Evolutionary conservation across 1,284 basidiomycete genomes (phyloP).

Genomic region (Cutaneotrichosporon cyanovorans): DNA sequence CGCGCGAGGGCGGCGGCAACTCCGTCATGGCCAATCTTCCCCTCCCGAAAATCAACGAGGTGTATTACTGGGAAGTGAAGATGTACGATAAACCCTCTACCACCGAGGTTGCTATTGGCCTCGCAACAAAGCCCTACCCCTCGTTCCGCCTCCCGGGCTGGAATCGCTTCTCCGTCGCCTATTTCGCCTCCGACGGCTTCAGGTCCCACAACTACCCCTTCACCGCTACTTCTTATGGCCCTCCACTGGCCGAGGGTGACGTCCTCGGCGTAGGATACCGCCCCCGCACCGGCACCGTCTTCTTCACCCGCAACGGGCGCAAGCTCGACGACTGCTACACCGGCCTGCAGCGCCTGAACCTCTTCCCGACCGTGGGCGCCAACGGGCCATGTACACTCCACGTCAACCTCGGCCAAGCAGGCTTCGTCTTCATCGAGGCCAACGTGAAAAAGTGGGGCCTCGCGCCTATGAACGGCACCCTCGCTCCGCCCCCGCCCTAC

Average conservation of each 20-base stretch:
- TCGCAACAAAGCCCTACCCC: slow-evolving; percentile 92
- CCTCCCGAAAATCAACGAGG: slow-evolving; percentile 88
- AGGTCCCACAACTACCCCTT: slow-evolving; percentile 98
- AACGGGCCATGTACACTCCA: slow-evolving; percentile 90
- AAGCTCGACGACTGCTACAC: slow-evolving; percentile 91
- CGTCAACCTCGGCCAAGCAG: slow-evolving; percentile 89
- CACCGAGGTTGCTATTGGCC: slow-evolving; percentile 76
- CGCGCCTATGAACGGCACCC: slow-evolving; percentile 86
- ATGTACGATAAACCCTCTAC: slow-evolving; percentile 85
- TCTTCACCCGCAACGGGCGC: slow-evolving; percentile 91
- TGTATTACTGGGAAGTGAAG: slow-evolving; percentile 97
- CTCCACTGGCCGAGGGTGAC: slow-evolving; percentile 82
- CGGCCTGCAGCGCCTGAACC: slow-evolving; percentile 76
- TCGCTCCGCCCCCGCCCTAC: slow-evolving; percentile 91
- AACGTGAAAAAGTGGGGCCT: slow-evolving; percentile 98
- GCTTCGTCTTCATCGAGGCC: slow-evolving; percentile 95
- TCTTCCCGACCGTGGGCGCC: slow-evolving; percentile 90
- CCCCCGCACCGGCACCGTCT: slow-evolving; percentile 87
- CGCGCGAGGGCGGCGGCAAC: slow-evolving; percentile 57
- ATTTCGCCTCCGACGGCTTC: slow-evolving; percentile 86
- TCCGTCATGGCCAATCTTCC: slow-evolving; percentile 91
- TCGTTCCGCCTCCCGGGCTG: slow-evolving; percentile 84
- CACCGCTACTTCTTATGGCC: slow-evolving; percentile 76
- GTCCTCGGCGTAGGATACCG: slow-evolving; percentile 88
- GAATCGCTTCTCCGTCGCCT: slow-evolving; percentile 86